Conservation (phyloP, 805 yeast genomes). For the Torulaspora quercuum region DNA sequence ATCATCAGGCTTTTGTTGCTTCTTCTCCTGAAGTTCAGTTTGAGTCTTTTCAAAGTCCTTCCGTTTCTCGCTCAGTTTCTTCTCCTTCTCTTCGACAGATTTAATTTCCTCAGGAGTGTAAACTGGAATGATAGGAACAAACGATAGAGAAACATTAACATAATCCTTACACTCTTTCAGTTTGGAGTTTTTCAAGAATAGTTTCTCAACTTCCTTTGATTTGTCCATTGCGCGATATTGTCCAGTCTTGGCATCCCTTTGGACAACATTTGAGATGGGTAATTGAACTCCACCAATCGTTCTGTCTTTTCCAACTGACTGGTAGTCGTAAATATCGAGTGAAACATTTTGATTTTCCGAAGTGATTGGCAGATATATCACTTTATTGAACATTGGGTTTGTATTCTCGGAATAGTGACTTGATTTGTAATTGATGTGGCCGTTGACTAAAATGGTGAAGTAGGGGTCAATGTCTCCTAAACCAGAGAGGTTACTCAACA, state of each 20-base stretch:
- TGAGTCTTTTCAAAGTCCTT: constrained; percentile 44
- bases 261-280: constrained; percentile 42
- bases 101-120: constrained; percentile 55
- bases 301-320: constrained; percentile 60
- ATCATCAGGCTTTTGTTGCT: constrained; percentile 54
- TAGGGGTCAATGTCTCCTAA: constrained; percentile 78
- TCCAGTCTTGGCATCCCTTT: constrained; percentile 44
- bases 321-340: constrained; percentile 64
- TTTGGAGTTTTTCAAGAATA: constrained; percentile 31
- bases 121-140: constrained; percentile 63
- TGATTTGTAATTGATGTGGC: constrained; percentile 55
- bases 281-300: constrained; percentile 56
- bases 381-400: constrained; percentile 59
- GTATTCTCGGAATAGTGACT: constrained; percentile 49
- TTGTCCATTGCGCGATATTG: constrained; percentile 51
- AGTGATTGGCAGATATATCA: constrained; percentile 55
- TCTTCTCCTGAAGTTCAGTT: constrained; percentile 47
- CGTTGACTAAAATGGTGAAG: constrained; percentile 55
- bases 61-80: constrained; percentile 38
- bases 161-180: constrained; percentile 50
- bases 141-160: constrained; percentile 54
- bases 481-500: constrained; percentile 52
- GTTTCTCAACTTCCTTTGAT: constrained; percentile 41
- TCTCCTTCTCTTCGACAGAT: constrained; percentile 44
- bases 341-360: constrained; percentile 58